Evolutionary conservation across 23 red algal genomes (phyloP), one percentile per base, ranked within the genome.

Genomic region (Gracilaria gracilis): DNA sequence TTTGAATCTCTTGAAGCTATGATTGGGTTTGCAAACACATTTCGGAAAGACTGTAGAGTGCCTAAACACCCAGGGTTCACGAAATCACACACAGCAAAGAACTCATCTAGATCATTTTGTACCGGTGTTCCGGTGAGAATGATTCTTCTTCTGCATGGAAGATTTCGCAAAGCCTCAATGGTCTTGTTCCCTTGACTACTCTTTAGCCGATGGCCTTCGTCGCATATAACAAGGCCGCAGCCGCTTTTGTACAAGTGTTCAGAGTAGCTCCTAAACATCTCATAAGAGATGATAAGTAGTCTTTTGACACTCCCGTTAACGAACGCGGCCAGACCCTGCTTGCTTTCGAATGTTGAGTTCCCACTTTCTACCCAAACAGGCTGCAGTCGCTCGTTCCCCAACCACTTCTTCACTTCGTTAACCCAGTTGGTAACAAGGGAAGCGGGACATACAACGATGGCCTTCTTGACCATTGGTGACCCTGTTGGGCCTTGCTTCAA

Each of bases 121-220:
- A 98, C 87, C 13, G 96, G 96, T 16, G 96, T 94, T 40, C 96
- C 96, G 31, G 93, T 98, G 34, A 98, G 75, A 12, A 98, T 93
- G 28, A 98, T 77, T 49, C 96, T 93, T 16, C 83, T 85, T n/a
- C 92, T 91, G 89, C 96, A 98, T 25, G 88, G 87, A 64, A 93
- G 88, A 13, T 85, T 93, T 54, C 86, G 61, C n/a, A 95, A 81
- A 24, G 96, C 96, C 33, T 95, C 96, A 76, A 94, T 86, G 24
- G 93, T 98, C 39, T 91, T 92, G 80, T 95, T 95, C n/a, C 85
- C 84, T 9, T 78, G 77, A 14, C 84, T 89, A 12, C 79, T 74
- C 62, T 98, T 98, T 6, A 98, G 84, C 24, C 96, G 93, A 82
- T 98, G 96, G 34, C 96, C 96, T 77, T 98, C 96, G 59, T 98